These are phyloP conservation scores for Prosopis cineraria DNA, from an alignment of 306 rosid genomes.

Conservation along the genomic window DNA sequence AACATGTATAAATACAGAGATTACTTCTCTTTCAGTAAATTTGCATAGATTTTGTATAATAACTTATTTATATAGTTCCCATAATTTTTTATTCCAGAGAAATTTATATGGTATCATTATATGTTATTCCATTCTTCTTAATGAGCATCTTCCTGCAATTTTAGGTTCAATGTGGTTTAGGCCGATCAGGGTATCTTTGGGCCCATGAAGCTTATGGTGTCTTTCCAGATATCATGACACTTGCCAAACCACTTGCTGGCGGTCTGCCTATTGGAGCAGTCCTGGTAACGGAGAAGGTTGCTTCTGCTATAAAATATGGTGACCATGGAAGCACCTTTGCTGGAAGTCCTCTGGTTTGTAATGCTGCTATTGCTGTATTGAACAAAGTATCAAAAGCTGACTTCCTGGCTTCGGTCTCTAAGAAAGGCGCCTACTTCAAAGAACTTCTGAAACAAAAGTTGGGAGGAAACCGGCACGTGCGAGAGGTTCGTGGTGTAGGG, in stretches of 20 bases:
- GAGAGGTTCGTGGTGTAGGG: slow-evolving; percentile 77
- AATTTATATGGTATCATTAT: background rate
- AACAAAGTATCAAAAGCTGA: slow-evolving; percentile 66
- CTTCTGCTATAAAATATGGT: slow-evolving; percentile 71
- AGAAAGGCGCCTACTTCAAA: slow-evolving; percentile 68
- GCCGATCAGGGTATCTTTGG: slow-evolving; percentile 85
- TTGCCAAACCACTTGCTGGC: slow-evolving; percentile 96
- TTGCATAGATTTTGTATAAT: background rate
- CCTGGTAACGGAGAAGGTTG: slow-evolving; percentile 75
- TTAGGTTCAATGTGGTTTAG: slow-evolving; percentile 96
- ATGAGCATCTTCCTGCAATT: background rate
- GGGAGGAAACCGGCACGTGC: slow-evolving; percentile 70
- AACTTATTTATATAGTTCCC: background rate
- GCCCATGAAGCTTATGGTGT: slow-evolving; percentile 77
- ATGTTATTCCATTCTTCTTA: background rate
- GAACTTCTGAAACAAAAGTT: slow-evolving; percentile 69
- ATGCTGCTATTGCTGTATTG: slow-evolving; percentile 73
- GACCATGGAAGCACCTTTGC: slow-evolving; percentile 97
- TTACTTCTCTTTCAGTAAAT: background rate
- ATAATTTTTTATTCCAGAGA: background rate
- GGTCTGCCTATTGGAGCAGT: slow-evolving; percentile 92
- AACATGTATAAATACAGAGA: background rate
- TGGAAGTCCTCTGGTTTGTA: slow-evolving; percentile 73
- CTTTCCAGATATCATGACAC: slow-evolving; percentile 92
- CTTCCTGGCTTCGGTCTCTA: slow-evolving; percentile 64